Evolutionary conservation across 108 stramenopile species (phyloP).

Genomic region (Nitzschia sp.): DNA sequence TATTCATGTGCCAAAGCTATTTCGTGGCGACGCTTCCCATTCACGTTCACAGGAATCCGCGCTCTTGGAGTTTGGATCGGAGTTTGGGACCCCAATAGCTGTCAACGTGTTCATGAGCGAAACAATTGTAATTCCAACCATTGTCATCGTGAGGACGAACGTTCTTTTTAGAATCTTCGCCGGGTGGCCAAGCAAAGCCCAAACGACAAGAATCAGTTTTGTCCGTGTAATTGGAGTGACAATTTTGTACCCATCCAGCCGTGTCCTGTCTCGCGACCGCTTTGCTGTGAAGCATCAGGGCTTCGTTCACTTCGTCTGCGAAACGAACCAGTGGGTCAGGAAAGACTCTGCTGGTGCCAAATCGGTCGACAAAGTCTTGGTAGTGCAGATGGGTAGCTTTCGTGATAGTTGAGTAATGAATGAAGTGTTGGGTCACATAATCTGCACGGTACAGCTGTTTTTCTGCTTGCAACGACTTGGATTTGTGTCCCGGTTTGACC

Average conservation of each 20-base stretch:
- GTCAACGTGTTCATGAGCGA: constrained; percentile 63
- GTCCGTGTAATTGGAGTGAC: constrained; percentile 24
- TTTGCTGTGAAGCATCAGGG: constrained; percentile 70
- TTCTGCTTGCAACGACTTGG: constrained; percentile 44
- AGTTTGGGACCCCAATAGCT: constrained; percentile 59
- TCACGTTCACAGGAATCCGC: too few relatives aligned
- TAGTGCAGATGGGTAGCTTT: constrained; percentile 52
- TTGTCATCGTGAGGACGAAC: constrained; percentile 17
- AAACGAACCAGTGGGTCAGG: constrained; percentile 54
- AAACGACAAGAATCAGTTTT: constrained; percentile 38
- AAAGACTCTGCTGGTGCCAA: constrained; percentile 34
- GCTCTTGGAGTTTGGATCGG: constrained; percentile 26
- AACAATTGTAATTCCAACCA: constrained; percentile 77
- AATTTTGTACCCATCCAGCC: constrained; percentile 45
- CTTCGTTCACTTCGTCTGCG: constrained; percentile 66
- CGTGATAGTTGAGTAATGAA: constrained; percentile 87
- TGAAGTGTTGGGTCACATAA: constrained; percentile 76
- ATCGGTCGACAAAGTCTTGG: constrained; percentile 42
- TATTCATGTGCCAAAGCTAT: too few relatives aligned
- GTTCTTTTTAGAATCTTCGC: constrained; percentile 21
- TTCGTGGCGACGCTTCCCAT: too few relatives aligned
- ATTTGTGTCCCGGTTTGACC: constrained; percentile 63
- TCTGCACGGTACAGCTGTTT: constrained; percentile 62
- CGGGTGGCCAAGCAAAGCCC: constrained; percentile 65
- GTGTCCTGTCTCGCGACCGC: constrained; percentile 64